phyloP scores from a whole-genome alignment of 768 basidiomycete species.

The Mycena olivaceomarginata region DNA sequence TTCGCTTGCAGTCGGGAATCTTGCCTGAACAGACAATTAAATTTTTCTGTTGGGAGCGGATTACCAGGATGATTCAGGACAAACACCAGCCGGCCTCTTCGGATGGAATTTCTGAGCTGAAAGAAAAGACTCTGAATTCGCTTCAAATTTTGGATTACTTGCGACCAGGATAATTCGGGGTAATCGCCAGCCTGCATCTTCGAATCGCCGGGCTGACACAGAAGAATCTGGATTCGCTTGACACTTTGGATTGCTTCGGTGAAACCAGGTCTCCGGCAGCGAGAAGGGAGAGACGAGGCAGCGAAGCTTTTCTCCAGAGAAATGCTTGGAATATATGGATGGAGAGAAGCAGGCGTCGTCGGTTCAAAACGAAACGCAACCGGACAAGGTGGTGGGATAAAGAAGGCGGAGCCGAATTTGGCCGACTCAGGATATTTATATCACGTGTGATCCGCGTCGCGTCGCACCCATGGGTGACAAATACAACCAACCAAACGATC shows the following conservation, averaged over 20 bases:
- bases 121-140: too few relatives aligned
- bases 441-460: neutral
- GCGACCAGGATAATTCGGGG: neutral
- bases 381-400: slow-evolving; percentile 20
- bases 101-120: too few relatives aligned
- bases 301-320: slow-evolving; percentile 22
- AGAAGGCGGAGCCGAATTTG: slow-evolving; percentile 22
- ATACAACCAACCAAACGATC: slow-evolving; percentile 28
- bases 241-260: slow-evolving; percentile 27
- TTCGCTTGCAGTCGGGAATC: too few relatives aligned
- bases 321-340: slow-evolving; percentile 14
- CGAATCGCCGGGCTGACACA: slow-evolving; percentile 8
- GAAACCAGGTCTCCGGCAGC: slow-evolving; percentile 20
- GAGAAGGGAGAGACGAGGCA: slow-evolving; percentile 13
- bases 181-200: slow-evolving; percentile 3
- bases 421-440: neutral
- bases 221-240: slow-evolving; percentile 16
- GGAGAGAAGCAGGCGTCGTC: slow-evolving; percentile 17
- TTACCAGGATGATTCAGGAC: too few relatives aligned
- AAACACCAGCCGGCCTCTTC: too few relatives aligned
- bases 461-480: slow-evolving; percentile 14
- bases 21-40: slow-evolving; percentile 10
- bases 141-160: too few relatives aligned
- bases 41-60: slow-evolving; percentile 5
- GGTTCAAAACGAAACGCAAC: slow-evolving; percentile 16